These are phyloP conservation scores for Flaveria robusta DNA, from an alignment of 129 eudicot species.

Conservation along the genomic window DNA sequence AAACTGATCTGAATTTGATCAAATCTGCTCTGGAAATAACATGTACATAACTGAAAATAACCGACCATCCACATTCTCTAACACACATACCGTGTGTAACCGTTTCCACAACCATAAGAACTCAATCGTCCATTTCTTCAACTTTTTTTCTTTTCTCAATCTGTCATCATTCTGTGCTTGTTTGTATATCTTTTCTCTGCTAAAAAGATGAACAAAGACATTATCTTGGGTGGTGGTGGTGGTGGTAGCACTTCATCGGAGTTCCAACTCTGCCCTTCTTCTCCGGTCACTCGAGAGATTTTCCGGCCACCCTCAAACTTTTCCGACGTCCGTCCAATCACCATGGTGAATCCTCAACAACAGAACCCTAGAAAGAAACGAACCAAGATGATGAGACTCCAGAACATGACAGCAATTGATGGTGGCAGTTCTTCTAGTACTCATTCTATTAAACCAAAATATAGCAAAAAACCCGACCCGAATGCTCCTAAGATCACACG, in stretches of 20 bases:
- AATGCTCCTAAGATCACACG: constrained; percentile 62
- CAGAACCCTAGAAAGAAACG: constrained; percentile 58
- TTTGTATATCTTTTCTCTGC: neutral
- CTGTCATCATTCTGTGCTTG: neutral
- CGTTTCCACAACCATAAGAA: constrained; percentile 39
- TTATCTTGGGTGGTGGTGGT: constrained; percentile 25
- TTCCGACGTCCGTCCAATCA: constrained; percentile 17
- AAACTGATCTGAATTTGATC: constrained; percentile 7
- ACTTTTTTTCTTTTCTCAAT: constrained; percentile 29
- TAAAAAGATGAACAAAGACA: constrained; percentile 7
- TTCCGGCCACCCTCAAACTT: constrained; percentile 17
- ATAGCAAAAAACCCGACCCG: constrained; percentile 60
- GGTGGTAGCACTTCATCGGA: constrained; percentile 31
- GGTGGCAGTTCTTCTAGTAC: neutral
- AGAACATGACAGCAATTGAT: constrained; percentile 1
- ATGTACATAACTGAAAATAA: constrained; percentile 52
- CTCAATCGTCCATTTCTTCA: constrained; percentile 30
- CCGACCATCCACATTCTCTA: constrained; percentile 28
- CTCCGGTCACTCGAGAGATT: constrained; percentile 26
- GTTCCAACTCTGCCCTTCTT: constrained; percentile 30
- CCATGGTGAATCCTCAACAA: constrained; percentile 20
- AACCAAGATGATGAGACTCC: constrained; percentile 39
- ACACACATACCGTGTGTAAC: constrained; percentile 42
- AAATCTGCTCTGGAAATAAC: constrained; percentile 29
- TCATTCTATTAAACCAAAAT: constrained; percentile 37